Evolutionary conservation across 1,284 basidiomycete species (phyloP).

Genomic region (Agroathelia rolfsii): DNA sequence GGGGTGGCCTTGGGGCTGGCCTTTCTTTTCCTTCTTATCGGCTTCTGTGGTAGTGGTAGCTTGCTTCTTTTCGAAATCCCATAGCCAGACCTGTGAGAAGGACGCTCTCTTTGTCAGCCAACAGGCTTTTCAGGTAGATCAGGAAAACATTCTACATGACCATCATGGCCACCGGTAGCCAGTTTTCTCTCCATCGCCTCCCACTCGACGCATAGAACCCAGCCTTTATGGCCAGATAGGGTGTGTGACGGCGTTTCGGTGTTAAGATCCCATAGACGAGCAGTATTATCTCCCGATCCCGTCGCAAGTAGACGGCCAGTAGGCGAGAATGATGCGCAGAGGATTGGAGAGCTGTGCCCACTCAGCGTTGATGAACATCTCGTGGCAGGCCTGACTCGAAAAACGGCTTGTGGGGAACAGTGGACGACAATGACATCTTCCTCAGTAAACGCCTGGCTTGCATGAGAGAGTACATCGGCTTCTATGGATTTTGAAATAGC

Average conservation of each 20-base stretch:
- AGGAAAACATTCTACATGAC: conserved; percentile 49
- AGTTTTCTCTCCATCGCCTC: conserved; percentile 84
- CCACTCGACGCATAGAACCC: conserved; percentile 98
- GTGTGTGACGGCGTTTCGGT: conserved; percentile 90
- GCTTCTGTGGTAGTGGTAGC: too few relatives aligned
- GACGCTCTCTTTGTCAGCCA: conserved; percentile 1
- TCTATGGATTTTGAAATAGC: conserved; percentile 75
- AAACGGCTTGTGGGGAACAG: conserved; percentile 93
- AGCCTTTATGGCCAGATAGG: conserved; percentile 83
- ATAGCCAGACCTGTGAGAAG: conserved; percentile 60
- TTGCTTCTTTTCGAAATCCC: too few relatives aligned
- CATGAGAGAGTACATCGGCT: conserved; percentile 66
- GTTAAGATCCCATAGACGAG: conserved; percentile 89
- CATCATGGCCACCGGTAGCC: conserved; percentile 88
- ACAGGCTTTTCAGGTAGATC: too few relatives aligned
- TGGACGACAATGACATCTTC: conserved; percentile 84
- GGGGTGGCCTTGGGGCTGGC: conserved; percentile 76
- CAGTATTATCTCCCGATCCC: conserved; percentile 91
- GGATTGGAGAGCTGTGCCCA: conserved; percentile 88
- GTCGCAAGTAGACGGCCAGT: conserved; percentile 88
- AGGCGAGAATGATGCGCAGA: conserved; percentile 93
- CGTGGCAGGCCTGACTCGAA: conserved; percentile 88
- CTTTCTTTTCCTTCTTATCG: too few relatives aligned
- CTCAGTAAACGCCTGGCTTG: conserved; percentile 62
- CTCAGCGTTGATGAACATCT: conserved; percentile 88